Evolutionary conservation across 441 rosid genomes (phyloP).

Genomic region (Dalechampia spathulata): DNA sequence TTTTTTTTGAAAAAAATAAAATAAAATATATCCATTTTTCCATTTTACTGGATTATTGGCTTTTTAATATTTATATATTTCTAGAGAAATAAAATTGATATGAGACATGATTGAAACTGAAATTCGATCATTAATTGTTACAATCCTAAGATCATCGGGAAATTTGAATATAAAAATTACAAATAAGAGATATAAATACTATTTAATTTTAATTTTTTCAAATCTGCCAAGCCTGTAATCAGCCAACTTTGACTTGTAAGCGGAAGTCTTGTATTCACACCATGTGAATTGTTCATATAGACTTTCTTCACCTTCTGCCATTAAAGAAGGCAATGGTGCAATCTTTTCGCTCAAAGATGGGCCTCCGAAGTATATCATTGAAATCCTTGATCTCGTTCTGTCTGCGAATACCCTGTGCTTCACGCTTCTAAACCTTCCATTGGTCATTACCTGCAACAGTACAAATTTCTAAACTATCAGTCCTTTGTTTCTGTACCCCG

Average conservation of each 20-base stretch:
- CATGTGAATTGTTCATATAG: constrained; percentile 62
- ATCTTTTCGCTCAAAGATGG: constrained; percentile 57
- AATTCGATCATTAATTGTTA: too few relatives aligned
- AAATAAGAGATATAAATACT: too few relatives aligned
- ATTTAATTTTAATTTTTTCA: constrained; percentile 25
- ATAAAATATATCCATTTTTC: too few relatives aligned
- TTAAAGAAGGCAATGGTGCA: constrained; percentile 41
- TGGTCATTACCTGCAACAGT: constrained; percentile 77
- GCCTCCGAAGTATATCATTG: constrained; percentile 75
- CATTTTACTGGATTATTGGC: too few relatives aligned
- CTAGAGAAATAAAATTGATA: too few relatives aligned
- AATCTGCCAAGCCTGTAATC: constrained; percentile 59
- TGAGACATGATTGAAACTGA: too few relatives aligned
- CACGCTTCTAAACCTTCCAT: too few relatives aligned
- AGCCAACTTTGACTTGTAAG: constrained; percentile 50
- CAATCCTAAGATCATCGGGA: too few relatives aligned
- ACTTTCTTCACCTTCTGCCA: constrained; percentile 40
- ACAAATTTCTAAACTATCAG: constrained; percentile 36
- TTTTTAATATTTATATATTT: too few relatives aligned
- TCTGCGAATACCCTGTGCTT: constrained; percentile 72
- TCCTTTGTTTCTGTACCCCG: not conserved
- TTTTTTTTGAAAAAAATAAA: too few relatives aligned
- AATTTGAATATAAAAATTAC: too few relatives aligned
- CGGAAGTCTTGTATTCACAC: constrained; percentile 69
- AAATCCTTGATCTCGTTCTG: constrained; percentile 51